phyloP scores from a whole-genome alignment of 441 rosid species.

The Brassica hybrid region DNA sequence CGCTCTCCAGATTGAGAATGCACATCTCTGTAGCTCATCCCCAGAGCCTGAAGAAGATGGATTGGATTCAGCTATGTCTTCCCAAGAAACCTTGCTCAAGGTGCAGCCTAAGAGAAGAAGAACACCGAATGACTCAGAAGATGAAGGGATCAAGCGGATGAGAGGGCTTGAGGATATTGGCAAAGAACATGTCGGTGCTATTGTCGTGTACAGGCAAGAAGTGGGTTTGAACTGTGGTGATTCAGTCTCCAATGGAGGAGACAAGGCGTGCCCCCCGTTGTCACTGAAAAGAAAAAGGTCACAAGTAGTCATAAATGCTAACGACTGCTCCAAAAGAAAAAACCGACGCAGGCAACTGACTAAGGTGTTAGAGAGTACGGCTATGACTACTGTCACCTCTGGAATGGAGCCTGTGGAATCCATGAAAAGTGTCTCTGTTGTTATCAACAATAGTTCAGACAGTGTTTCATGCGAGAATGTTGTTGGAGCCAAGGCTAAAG shows the following conservation, averaged over 20 bases:
- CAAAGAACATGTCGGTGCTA: constrained; percentile 47
- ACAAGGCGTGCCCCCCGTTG: constrained; percentile 53
- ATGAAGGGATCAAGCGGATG: constrained; percentile 95
- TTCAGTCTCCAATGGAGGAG: constrained; percentile 57
- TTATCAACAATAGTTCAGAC: constrained; percentile 66
- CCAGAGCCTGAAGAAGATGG: constrained; percentile 54
- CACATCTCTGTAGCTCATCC: too few species aligned
- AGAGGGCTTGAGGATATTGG: constrained; percentile 97
- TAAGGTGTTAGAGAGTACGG: constrained; percentile 89
- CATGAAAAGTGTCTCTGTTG: constrained; percentile 52
- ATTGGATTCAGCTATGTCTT: constrained; percentile 63
- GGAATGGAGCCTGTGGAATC: constrained; percentile 67
- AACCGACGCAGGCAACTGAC: constrained; percentile 84
- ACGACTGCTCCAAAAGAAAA: constrained; percentile 71
- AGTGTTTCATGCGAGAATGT: constrained; percentile 65
- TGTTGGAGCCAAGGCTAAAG: constrained; percentile 59
- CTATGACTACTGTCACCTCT: constrained; percentile 72
- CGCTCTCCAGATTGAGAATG: constrained; percentile 90
- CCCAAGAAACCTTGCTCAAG: constrained; percentile 61
- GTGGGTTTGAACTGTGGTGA: constrained; percentile 46
- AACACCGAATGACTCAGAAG: constrained; percentile 96
- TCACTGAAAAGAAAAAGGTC: constrained; percentile 74
- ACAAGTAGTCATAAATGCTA: constrained; percentile 60
- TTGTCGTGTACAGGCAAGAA: constrained; percentile 48
- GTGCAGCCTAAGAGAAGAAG: constrained; percentile 76